Evolutionary conservation across 2,329 filamentous ascomycete species (phyloP), one percentile per base, ranked within the genome.

Genomic region (Stachybotrys chlorohalonatus): DNA sequence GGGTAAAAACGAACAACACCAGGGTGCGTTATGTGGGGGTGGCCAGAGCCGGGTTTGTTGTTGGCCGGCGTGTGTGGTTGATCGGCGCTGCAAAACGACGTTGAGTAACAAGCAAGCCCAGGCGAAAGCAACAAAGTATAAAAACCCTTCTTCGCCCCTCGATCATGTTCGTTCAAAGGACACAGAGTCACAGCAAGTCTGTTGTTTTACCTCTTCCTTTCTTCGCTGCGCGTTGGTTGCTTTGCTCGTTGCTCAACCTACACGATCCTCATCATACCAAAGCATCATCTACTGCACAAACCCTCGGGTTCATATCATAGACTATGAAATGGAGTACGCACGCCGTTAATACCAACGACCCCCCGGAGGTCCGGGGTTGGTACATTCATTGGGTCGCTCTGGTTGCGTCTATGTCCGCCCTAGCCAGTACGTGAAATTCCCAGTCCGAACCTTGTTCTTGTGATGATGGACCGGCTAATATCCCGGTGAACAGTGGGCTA

Each of bases 301-400:
- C 36, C 36, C 36, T 13, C 36, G 8, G 36, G 36, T 9, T 5
- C 36, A 9, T 42, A 9, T 13, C 36, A 42, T 13, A 42, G 5
- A 42, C 8, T 2, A 42, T 42, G 36, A 42, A 42, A 42, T 42
- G 36, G 36, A 68, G 59, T 58, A 68, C 65, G 57, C 64, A 66
- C 58, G 66, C 70, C 49, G 76, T 74, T 66, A 69, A 66, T 57
- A 68, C 66, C 48, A 59, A 61, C 53, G 66, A 68, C 58, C 66
- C 66, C 57, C 64, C 66, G 47, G 66, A 66, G 57, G 65, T 68
- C 55, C 64, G 66, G 47, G 68, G 68, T 57, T 66, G 65, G 65
- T 61, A 62, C 55, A 68, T 68, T 58, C 66, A 68, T 51, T 53
- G 66, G 52, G 63, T 68, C 52, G 66, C 66, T 39, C 55, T 66